phyloP scores from a whole-genome alignment of 83 land plant species.

The Thuja plicata region DNA sequence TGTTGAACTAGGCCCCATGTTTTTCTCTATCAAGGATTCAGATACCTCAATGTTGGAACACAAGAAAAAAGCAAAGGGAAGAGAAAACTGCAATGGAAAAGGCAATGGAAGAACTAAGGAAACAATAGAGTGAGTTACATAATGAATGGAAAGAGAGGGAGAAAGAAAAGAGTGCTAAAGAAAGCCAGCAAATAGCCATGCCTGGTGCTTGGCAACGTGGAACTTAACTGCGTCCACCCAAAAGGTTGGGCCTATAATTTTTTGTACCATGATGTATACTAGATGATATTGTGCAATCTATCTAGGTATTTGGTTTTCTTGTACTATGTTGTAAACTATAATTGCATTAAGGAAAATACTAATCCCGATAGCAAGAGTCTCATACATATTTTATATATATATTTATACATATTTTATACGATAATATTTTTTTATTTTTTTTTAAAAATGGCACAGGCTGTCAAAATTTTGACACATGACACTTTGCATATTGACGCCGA shows the following conservation, averaged over 20 bases:
- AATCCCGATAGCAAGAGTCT: too few species aligned
- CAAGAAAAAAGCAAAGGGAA: slow-evolving; percentile 82
- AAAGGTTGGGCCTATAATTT: slow-evolving; percentile 63
- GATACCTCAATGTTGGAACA: slow-evolving; percentile 95
- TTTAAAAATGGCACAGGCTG: too few species aligned
- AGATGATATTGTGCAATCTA: neutral
- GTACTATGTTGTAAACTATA: neutral
- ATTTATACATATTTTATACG: too few species aligned
- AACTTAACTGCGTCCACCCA: slow-evolving; percentile 57
- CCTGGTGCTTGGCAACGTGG: slow-evolving; percentile 55
- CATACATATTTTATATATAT: too few species aligned
- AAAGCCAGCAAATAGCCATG: slow-evolving; percentile 68
- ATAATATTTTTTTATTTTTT: too few species aligned
- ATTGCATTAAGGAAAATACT: neutral
- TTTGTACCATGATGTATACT: slow-evolving; percentile 11
- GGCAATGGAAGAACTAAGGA: slow-evolving; percentile 93
- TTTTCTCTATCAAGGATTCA: slow-evolving; percentile 92
- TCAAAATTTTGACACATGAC: too few species aligned
- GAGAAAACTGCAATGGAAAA: slow-evolving; percentile 94
- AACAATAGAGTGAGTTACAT: slow-evolving; percentile 56
- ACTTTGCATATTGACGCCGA: too few species aligned
- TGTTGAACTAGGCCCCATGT: slow-evolving; percentile 98
- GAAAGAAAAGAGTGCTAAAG: slow-evolving; percentile 52
- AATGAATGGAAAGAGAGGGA: slow-evolving; percentile 52
- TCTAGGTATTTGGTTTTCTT: neutral